These are phyloP conservation scores for Cetraspora pellucida DNA, from an alignment of 192 early-diverging fungal genomes.

Conservation along the genomic window DNA sequence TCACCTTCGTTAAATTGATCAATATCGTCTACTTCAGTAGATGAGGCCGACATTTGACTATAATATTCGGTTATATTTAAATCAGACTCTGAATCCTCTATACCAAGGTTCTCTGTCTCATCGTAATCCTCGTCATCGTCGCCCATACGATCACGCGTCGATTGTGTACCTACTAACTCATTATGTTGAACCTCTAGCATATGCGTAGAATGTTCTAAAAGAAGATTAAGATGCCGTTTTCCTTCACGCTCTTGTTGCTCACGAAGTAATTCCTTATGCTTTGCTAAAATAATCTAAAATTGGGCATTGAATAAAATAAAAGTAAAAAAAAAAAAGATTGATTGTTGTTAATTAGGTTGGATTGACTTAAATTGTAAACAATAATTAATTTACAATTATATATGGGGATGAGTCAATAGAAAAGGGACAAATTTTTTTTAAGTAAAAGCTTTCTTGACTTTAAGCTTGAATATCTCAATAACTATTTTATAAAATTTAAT, in stretches of 20 bases:
- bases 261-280: constrained; percentile 59
- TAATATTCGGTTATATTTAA: not conserved
- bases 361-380: not conserved
- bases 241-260: constrained; percentile 63
- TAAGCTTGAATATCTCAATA: too few species aligned
- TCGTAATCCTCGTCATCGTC: constrained; percentile 40
- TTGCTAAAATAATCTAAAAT: constrained; percentile 51
- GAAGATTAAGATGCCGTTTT: constrained; percentile 67
- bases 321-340: not conserved
- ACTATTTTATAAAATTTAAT: too few species aligned
- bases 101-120: constrained; percentile 40
- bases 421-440: too few species aligned
- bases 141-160: constrained; percentile 24
- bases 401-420: too few species aligned
- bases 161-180: constrained; percentile 2
- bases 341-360: not conserved
- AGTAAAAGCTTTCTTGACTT: too few species aligned
- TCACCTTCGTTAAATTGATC: constrained; percentile 32
- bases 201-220: constrained; percentile 73
- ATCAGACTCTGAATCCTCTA: constrained; percentile 12
- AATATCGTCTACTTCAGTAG: not conserved
- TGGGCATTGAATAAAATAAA: constrained; percentile 26
- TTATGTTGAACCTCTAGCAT: constrained; percentile 43
- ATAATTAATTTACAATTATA: too few species aligned
- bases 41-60: constrained; percentile 2